phyloP scores from a whole-genome alignment of 257 asterid species.

The Solanum chmielewskii region DNA sequence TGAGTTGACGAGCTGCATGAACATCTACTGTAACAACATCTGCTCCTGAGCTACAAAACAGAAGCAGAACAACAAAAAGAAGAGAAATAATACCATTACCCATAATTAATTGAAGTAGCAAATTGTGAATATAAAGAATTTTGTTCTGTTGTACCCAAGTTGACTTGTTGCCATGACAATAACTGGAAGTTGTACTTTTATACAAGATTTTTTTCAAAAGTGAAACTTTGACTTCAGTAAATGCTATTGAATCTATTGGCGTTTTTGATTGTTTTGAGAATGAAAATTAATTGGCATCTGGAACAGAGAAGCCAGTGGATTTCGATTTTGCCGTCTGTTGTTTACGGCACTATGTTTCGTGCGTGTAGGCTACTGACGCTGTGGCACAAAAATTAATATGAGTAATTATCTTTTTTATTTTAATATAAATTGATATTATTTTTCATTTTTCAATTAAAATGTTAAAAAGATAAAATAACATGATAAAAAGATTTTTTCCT shows the following conservation, averaged over 20 bases:
- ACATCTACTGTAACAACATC: constrained; percentile 54
- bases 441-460: too few species aligned
- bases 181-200: background rate
- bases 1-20: constrained; percentile 44
- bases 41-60: constrained; percentile 23
- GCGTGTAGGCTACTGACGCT: background rate
- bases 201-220: background rate
- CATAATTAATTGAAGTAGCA: background rate
- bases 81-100: background rate
- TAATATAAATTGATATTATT: too few species aligned
- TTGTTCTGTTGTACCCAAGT: background rate
- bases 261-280: background rate
- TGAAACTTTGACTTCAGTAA: background rate
- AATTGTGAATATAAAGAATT: background rate
- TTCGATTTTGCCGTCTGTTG: background rate
- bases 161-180: background rate
- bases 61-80: background rate
- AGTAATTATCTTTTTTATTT: background rate
- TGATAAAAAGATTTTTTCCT: too few species aligned
- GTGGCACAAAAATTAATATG: background rate
- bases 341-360: background rate
- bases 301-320: background rate
- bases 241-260: background rate
- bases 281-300: background rate
- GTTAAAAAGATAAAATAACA: too few species aligned